Evolutionary conservation across 768 basidiomycete species (phyloP).

Genomic region (Ramaria rubella): DNA sequence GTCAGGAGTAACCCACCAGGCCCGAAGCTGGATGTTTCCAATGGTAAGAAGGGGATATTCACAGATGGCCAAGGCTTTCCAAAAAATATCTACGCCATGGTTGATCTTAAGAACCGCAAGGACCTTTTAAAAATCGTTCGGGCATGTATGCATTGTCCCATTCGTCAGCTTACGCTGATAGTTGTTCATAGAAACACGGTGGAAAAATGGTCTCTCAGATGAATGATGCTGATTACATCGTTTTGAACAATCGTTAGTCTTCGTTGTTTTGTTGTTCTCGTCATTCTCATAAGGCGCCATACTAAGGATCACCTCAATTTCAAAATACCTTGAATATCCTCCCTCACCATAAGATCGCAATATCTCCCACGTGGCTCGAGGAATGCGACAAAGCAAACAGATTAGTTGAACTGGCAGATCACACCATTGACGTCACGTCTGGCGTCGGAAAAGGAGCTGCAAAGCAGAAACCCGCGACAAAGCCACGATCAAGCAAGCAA

Average conservation of each 20-base stretch:
- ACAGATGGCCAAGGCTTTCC: slow-evolving; percentile 34
- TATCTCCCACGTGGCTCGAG: slow-evolving; percentile 5
- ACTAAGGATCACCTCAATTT: slow-evolving; percentile 1
- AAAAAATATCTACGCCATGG: slow-evolving; percentile 57
- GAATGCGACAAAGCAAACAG: not conserved
- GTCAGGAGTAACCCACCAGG: not conserved
- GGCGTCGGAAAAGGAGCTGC: not conserved
- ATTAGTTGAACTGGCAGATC: not conserved
- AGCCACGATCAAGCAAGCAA: not conserved
- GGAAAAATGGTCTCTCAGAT: slow-evolving; percentile 51
- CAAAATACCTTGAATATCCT: not conserved
- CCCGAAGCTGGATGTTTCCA: not conserved
- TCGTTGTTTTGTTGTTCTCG: too few species aligned
- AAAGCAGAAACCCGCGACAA: not conserved
- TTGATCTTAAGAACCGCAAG: slow-evolving; percentile 53
- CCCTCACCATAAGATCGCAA: not conserved
- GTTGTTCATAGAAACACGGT: slow-evolving; percentile 49
- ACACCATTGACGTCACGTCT: not conserved
- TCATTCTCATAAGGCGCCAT: not conserved
- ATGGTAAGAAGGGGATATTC: slow-evolving; percentile 35
- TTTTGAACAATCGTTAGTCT: slow-evolving; percentile 35
- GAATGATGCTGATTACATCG: slow-evolving; percentile 52
- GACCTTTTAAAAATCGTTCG: slow-evolving; percentile 50
- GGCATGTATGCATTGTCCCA: slow-evolving; percentile 31
- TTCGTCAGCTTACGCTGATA: not conserved